These are phyloP conservation scores for Chenopodium album DNA, from an alignment of 148 eudicot species.

Conservation along the genomic window DNA sequence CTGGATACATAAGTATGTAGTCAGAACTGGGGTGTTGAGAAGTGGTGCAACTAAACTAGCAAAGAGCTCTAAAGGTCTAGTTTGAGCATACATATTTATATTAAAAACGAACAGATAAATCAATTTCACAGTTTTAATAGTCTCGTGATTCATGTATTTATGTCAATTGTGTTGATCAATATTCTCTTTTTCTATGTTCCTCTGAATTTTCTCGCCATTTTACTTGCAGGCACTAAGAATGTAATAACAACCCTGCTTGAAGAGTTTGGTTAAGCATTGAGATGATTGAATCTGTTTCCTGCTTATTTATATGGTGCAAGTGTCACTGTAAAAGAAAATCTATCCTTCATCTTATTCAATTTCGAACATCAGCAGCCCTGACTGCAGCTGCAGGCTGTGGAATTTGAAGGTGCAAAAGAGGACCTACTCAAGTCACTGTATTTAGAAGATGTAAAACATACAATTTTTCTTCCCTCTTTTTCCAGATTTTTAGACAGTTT, in stretches of 20 bases:
- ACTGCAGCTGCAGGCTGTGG: neutral
- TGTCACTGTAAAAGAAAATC: neutral
- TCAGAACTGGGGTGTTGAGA: neutral
- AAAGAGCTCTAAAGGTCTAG: neutral
- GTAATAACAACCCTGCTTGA: conserved; percentile 43
- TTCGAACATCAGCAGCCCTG: neutral
- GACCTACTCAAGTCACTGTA: conserved; percentile 13
- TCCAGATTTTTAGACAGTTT: conserved; percentile 4
- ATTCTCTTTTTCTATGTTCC: neutral
- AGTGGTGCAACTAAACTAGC: neutral
- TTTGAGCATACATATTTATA: neutral
- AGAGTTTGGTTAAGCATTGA: conserved; percentile 32
- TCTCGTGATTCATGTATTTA: neutral
- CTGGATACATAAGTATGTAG: no score
- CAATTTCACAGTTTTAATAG: neutral
- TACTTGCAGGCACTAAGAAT: conserved; percentile 41
- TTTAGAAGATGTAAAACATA: conserved; percentile 32
- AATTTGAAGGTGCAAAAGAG: conserved; percentile 6
- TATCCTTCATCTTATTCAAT: neutral
- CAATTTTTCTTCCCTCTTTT: neutral
- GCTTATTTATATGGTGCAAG: neutral
- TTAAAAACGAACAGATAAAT: neutral
- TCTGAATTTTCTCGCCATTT: conserved; percentile 6
- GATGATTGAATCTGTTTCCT: conserved; percentile 5
- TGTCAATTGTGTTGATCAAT: neutral